phyloP scores from a whole-genome alignment of 129 eudicot species.

The Saposhnikovia divaricata region DNA sequence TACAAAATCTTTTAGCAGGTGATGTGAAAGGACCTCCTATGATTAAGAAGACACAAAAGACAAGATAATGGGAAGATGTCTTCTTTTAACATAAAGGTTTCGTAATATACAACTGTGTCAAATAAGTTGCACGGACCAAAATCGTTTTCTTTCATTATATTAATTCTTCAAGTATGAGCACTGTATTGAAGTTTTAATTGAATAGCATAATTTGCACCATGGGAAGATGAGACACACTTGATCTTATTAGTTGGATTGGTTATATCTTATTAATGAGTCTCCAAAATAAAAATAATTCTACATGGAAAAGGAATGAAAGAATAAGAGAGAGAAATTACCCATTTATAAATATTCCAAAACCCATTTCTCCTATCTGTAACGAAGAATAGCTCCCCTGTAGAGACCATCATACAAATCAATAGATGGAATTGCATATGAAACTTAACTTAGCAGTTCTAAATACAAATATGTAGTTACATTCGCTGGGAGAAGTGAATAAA shows the following conservation, averaged over 20 bases:
- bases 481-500: background rate
- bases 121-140: background rate
- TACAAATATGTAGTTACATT: background rate
- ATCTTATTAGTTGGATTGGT: background rate
- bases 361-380: constrained; percentile 79
- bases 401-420: constrained; percentile 15
- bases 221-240: background rate
- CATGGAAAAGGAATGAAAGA: background rate
- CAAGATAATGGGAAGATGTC: background rate
- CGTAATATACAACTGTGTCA: background rate
- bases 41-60: background rate
- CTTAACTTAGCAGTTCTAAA: constrained; percentile 6
- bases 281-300: background rate
- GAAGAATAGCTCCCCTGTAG: constrained; percentile 84
- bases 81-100: background rate
- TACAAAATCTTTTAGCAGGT: background rate
- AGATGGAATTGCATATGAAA: background rate
- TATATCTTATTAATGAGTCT: background rate
- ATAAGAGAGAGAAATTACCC: constrained; percentile 39
- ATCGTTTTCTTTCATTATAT: background rate
- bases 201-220: background rate
- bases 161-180: background rate
- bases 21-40: background rate
- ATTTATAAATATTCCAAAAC: constrained; percentile 88
- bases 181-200: background rate